Evolutionary conservation across 495 filamentous ascomycete species (phyloP).

Genomic region (Penicillium ochrochloron): DNA sequence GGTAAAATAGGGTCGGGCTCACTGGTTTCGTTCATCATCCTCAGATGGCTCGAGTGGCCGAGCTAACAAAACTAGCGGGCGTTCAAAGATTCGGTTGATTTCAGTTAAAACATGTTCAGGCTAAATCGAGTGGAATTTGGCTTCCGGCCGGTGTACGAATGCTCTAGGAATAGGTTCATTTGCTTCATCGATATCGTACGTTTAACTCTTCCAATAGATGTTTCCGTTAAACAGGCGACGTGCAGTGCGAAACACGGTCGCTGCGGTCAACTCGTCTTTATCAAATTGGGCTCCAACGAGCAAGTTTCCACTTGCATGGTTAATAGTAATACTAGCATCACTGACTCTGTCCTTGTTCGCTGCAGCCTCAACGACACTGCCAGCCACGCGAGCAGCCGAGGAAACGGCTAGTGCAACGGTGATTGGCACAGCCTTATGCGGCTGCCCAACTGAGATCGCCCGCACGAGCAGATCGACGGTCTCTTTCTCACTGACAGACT

Average conservation of each 20-base stretch:
- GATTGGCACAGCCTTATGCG: conserved; percentile 62
- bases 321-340: neutral
- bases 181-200: neutral
- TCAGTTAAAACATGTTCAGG: neutral
- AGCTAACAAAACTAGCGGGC: neutral
- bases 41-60: neutral
- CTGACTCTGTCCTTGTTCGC: neutral
- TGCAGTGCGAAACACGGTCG: neutral
- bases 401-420: neutral
- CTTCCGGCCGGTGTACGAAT: too few relatives aligned
- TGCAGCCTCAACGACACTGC: neutral
- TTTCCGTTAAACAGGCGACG: neutral
- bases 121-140: too few relatives aligned
- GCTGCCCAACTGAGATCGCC: conserved; percentile 58
- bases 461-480: conserved; percentile 50
- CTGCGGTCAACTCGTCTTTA: neutral
- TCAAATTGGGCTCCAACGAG: neutral
- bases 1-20: neutral
- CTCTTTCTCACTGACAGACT: conserved; percentile 24
- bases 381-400: neutral
- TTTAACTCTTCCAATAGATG: neutral
- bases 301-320: neutral
- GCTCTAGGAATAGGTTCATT: too few relatives aligned
- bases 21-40: neutral
- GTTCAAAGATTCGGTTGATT: neutral